phyloP scores from a whole-genome alignment of 2,329 filamentous ascomycete genomes.

The Corinectria fuckeliana region DNA sequence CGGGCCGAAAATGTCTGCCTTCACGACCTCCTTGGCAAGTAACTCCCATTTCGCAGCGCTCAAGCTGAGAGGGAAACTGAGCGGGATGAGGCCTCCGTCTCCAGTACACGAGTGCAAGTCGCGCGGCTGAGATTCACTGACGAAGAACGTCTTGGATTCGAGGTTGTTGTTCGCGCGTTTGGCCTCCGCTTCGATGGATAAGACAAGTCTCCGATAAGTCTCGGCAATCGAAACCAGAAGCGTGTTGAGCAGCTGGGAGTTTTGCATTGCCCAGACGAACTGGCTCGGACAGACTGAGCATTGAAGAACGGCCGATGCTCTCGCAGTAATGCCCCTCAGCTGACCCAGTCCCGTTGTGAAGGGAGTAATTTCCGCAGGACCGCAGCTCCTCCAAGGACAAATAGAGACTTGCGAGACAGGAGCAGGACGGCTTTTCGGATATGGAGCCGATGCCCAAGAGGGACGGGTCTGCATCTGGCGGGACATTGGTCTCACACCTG shows the following conservation, averaged over 20 bases:
- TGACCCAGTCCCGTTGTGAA: slow-evolving; percentile 27
- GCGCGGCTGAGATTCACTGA: slow-evolving; percentile 16
- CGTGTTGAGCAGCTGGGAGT: slow-evolving; percentile 35
- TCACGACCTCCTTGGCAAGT: slow-evolving; percentile 30
- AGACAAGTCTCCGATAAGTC: slow-evolving; percentile 31
- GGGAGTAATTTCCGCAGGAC: slow-evolving; percentile 22
- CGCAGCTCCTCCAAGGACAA: slow-evolving; percentile 35
- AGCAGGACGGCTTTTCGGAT: slow-evolving; percentile 24
- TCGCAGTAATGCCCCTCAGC: slow-evolving; percentile 25
- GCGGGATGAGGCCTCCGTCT: not conserved
- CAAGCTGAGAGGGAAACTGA: slow-evolving; percentile 21
- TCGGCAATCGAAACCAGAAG: slow-evolving; percentile 35
- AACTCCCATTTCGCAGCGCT: slow-evolving; percentile 28
- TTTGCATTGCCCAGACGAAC: slow-evolving; percentile 39
- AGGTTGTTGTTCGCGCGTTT: slow-evolving; percentile 21
- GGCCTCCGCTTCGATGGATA: slow-evolving; percentile 30
- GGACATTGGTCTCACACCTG: slow-evolving; percentile 28
- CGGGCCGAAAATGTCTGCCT: slow-evolving; percentile 27
- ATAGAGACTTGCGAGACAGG: slow-evolving; percentile 35
- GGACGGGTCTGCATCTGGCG: slow-evolving; percentile 8
- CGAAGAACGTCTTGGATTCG: slow-evolving; percentile 24
- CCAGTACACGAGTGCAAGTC: not conserved
- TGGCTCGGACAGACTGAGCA: slow-evolving; percentile 32
- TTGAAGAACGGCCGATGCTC: slow-evolving; percentile 24
- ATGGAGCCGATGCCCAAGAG: slow-evolving; percentile 14